Evolutionary conservation across 192 early-diverging fungal genomes (phyloP).

Genomic region (Linnemannia schmuckeri): DNA sequence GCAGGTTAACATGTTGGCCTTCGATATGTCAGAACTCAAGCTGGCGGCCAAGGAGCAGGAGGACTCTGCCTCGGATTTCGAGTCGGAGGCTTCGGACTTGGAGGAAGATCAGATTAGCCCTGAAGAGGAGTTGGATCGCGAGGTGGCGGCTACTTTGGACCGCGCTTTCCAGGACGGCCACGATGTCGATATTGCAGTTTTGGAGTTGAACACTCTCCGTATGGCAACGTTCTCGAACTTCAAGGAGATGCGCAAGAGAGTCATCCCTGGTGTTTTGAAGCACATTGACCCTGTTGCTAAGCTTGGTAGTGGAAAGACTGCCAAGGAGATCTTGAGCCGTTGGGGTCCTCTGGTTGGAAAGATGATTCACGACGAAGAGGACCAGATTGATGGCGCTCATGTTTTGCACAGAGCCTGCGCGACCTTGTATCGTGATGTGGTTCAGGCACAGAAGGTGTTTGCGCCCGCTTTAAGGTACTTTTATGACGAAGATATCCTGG

Average conservation of each 20-base stretch:
- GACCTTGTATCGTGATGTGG: neutral
- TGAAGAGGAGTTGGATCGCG: conserved; percentile 79
- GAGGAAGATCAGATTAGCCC: conserved; percentile 66
- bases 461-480: conserved; percentile 69
- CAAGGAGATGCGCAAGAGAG: conserved; percentile 79
- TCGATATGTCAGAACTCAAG: conserved; percentile 60
- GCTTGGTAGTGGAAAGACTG: conserved; percentile 26
- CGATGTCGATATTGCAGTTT: conserved; percentile 75
- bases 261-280: conserved; percentile 79
- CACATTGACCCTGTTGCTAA: conserved; percentile 68
- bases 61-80: conserved; percentile 61
- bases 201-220: conserved; percentile 91
- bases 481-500: conserved; percentile 86
- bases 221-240: conserved; percentile 89
- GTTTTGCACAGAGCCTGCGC: conserved; percentile 57
- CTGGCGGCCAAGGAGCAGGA: conserved; percentile 38
- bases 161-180: conserved; percentile 86
- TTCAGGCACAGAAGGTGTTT: conserved; percentile 66
- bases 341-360: conserved; percentile 81
- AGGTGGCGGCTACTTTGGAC: conserved; percentile 80
- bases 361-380: conserved; percentile 73
- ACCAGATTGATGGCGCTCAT: conserved; percentile 80
- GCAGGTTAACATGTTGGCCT: conserved; percentile 63
- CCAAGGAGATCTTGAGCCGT: conserved; percentile 61
- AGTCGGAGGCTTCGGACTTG: conserved; percentile 62